Evolutionary conservation across 2,329 filamentous ascomycete species (phyloP), one percentile per base, ranked within the genome.

Genomic region (Aplosporella prunicola): DNA sequence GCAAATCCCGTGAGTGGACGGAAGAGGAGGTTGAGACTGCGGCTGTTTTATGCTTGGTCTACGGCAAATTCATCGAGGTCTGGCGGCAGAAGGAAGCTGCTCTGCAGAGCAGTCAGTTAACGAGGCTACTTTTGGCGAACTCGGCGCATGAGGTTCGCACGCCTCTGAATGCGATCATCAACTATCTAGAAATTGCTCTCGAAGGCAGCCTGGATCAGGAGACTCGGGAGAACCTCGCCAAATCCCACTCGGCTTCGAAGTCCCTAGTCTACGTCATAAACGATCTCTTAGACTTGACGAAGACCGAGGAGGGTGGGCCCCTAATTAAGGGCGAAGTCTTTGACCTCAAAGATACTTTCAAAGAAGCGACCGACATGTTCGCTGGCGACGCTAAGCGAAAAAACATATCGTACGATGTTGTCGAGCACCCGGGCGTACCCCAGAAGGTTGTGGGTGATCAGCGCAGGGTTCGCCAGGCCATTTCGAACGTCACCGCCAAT

Each of bases 251-350:
- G 1, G 87, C 87, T 4, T 94, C 87, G 0, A 93, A 93, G 52
- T 93, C 86, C 0, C 64, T 94, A 17, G 89, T 94, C 4, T 93
- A 93, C 53, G 86, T 93, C 8, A 94, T 94, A 62, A 94, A 94
- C 46, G 87, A 94, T 54, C 67, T 94, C 2, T 67, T 94, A 1
- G 87, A 94, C 52, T 65, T 94, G 20, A 93, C 88, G 1, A 91
- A 93, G 52, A 82, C 82, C 0, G 87, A 93, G 55, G 82, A 88
- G 55, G 86, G 87, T 0, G 79, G 80, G 32, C 72, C 78, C 1
- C 62, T 93, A 3, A 72, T 89, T 51, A 89, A 86, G 48, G 80
- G 88, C 40, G 87, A 93, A 51, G 62, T 79, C 0, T 87, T 94
- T 33, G 77, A 93, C 50, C 66, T 94, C 4, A 63, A 65, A 11